Evolutionary conservation across 1,284 basidiomycete genomes (phyloP), one percentile per base, ranked within the genome.

Genomic region (Meripilus lineatus): DNA sequence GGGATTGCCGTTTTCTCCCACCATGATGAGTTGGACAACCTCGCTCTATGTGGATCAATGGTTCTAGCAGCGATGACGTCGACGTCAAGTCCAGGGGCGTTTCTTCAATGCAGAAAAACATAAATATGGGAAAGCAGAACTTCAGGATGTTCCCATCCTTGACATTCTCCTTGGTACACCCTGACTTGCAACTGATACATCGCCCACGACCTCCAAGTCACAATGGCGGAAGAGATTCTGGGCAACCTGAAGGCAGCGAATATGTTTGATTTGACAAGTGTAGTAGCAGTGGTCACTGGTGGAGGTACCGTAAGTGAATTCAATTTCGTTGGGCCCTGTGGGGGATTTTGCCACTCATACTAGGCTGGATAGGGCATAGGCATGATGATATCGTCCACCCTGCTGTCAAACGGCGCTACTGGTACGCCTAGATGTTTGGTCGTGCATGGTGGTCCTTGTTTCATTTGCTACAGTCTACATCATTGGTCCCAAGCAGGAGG

Each of bases 321-420:
- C 28, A 30, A 30, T 10, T n/a, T n/a, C n/a, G n/a, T n/a, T n/a
- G n/a, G 20, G 10, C 13, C 14, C 17, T 24, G 10, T 34, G 23
- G 10, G 11, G 36, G 21, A 22, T 13, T 5, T 13, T 30, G 28
- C 28, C 28, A 15, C 28, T 10, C 10, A 30, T 30, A 30, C 28
- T 28, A 11, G 17, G 11, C 17, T 25, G 32, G 15, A 15, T 28
- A 75, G 73, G 72, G 72, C 0, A 75, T 75, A 21, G 72, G 72
- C 1, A 49, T 73, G 21, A 74, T 75, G 68, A 71, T 74, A 23
- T 65, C 60, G 38, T 65, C 66, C 4, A 69, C 72, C 2, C 54
- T 76, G 4, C 53, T 73, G n/a, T 67, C 71, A 1, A 77, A 77
- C 42, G 73, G 73, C 5, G 73, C 73, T 1, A 70, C 62, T 3